Conservation (phyloP, 2,329 filamentous ascomycete genomes). For the Fusarium sp. region DNA sequence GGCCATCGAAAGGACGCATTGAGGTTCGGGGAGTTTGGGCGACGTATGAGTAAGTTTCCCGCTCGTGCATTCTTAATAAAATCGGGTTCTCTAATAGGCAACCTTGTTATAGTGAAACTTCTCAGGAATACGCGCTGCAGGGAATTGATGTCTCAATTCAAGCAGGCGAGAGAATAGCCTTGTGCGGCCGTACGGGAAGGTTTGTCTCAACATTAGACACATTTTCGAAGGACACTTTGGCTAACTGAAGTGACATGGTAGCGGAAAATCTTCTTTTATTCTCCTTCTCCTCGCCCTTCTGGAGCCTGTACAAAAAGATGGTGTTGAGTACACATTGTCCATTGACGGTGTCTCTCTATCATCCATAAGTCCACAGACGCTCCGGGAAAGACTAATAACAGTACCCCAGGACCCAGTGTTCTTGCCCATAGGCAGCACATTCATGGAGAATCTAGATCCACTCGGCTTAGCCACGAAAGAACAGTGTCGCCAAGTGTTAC, state of each 20-base stretch:
- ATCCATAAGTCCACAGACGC: not conserved
- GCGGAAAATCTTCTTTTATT: not conserved
- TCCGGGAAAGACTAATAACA: not conserved
- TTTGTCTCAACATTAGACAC: not conserved
- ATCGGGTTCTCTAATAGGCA: not conserved
- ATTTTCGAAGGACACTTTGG: rapidly evolving
- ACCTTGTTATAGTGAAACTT: rapidly evolving
- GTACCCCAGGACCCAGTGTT: not conserved
- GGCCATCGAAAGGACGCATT: not conserved
- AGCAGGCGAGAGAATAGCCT: not conserved
- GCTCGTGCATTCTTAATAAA: too few species aligned
- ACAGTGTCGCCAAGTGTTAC: not conserved
- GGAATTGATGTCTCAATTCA: not conserved
- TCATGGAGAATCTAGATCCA: not conserved
- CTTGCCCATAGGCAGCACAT: not conserved
- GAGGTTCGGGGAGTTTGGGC: not conserved
- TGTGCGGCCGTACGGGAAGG: not conserved
- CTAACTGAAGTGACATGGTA: rapidly evolving
- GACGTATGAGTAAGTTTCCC: not conserved
- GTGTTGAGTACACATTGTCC: not conserved
- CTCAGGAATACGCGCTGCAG: not conserved
- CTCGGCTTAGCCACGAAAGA: not conserved
- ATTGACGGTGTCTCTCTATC: not conserved
- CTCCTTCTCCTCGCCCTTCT: not conserved
- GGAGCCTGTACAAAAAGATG: not conserved